Evolutionary conservation across 345 rosid genomes (phyloP).

Genomic region (Eucalyptus dawsonii): DNA sequence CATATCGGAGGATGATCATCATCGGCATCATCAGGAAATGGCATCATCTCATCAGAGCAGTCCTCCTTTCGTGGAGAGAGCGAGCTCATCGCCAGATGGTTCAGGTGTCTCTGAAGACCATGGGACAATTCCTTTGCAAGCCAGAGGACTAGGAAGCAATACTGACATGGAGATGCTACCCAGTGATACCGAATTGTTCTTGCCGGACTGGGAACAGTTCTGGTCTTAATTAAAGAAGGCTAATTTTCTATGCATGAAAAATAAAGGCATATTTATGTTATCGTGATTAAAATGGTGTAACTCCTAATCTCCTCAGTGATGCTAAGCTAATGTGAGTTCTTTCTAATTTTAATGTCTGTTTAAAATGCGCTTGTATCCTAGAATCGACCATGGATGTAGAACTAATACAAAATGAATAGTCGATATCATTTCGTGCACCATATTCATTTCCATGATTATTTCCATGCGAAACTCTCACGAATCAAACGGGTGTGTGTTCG

Average conservation of each 20-base stretch:
- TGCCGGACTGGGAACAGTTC: constrained; percentile 11
- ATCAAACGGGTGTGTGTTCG: neutral
- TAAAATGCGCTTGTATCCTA: neutral
- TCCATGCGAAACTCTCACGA: neutral
- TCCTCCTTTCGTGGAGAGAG: neutral
- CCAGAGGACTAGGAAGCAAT: neutral
- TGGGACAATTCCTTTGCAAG: neutral
- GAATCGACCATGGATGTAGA: neutral
- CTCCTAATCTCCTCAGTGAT: neutral
- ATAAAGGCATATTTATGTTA: neutral
- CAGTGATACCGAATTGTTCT: neutral
- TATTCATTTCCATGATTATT: neutral
- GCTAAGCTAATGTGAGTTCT: neutral
- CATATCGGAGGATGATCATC: neutral
- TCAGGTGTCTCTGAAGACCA: neutral
- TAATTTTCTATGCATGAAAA: neutral
- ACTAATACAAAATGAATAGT: neutral
- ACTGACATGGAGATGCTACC: neutral
- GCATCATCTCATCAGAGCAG: neutral
- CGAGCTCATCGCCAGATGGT: neutral
- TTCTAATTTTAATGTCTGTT: neutral
- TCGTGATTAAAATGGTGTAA: neutral
- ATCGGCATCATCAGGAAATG: neutral
- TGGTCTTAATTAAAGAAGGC: neutral
- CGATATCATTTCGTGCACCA: neutral